Conservation (phyloP, 2,329 filamentous ascomycete species). For the Colletotrichum sp. region DNA sequence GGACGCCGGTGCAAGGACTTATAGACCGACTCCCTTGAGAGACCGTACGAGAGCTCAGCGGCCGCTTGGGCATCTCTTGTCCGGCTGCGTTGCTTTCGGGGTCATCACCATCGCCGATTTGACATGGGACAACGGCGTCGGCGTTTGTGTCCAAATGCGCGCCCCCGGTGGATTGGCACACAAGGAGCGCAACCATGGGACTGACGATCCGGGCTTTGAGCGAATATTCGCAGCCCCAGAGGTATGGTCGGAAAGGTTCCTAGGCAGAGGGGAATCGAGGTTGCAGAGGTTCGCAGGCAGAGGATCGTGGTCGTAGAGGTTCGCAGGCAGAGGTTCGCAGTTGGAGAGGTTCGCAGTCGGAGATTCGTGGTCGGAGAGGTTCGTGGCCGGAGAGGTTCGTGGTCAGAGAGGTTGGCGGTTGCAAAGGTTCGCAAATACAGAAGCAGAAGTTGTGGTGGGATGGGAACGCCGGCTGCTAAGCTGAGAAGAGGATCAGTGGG, state of each 20-base stretch:
- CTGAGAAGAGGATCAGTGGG: not conserved
- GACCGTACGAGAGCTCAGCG: no score
- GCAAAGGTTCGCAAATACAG: not conserved
- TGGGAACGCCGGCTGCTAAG: not conserved
- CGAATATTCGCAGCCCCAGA: not conserved
- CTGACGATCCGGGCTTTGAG: not conserved
- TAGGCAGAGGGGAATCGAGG: no score
- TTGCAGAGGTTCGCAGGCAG: rapidly evolving
- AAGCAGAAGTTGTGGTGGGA: not conserved
- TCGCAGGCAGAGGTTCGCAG: not conserved
- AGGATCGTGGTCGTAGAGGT: not conserved
- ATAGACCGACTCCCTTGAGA: not conserved
- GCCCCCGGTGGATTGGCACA: not conserved
- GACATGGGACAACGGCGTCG: not conserved
- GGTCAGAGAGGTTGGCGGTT: not conserved
- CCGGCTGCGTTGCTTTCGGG: not conserved
- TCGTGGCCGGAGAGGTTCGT: not conserved
- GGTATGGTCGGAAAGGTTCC: not conserved
- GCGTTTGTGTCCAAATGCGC: not conserved
- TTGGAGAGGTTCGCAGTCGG: not conserved
- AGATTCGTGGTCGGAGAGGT: not conserved
- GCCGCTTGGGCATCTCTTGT: not conserved
- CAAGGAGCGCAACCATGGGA: not conserved
- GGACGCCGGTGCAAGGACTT: not conserved
- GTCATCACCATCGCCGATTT: not conserved